phyloP scores from a whole-genome alignment of 371 early-diverging fungal species.

The Lichtheimia hyalospora region DNA sequence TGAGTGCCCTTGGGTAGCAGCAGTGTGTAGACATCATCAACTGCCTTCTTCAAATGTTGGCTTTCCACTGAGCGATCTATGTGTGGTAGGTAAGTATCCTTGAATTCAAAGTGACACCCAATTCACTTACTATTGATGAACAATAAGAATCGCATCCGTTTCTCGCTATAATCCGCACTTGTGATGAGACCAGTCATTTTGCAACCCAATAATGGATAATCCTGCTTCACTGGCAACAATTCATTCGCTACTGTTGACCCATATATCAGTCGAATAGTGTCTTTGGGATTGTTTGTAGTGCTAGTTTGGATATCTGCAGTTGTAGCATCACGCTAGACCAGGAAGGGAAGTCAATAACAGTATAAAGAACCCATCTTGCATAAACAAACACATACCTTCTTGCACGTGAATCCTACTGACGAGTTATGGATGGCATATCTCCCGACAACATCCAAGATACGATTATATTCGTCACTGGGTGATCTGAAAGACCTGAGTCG shows the following conservation, averaged over 20 bases:
- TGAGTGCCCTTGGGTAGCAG: slow-evolving; percentile 85
- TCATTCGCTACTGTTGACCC: slow-evolving; percentile 77
- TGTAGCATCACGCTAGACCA: slow-evolving; percentile 56
- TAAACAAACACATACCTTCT: slow-evolving; percentile 61
- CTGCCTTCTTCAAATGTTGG: slow-evolving; percentile 69
- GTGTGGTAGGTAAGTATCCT: background rate
- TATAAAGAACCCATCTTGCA: background rate
- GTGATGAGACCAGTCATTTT: slow-evolving; percentile 72
- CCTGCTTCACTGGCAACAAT: slow-evolving; percentile 56
- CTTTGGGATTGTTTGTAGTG: slow-evolving; percentile 54
- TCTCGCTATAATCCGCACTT: slow-evolving; percentile 82
- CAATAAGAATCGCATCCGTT: slow-evolving; percentile 77
- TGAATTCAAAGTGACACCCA: background rate
- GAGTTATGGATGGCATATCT: slow-evolving; percentile 91
- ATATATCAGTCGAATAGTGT: slow-evolving; percentile 81
- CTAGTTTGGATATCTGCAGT: slow-evolving; percentile 79
- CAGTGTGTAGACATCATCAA: slow-evolving; percentile 78
- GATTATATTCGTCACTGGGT: slow-evolving; percentile 82
- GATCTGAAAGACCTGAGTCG: slow-evolving; percentile 82
- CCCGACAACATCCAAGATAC: slow-evolving; percentile 84
- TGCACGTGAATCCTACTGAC: slow-evolving; percentile 79
- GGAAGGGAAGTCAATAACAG: too few relatives aligned
- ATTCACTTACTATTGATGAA: slow-evolving; percentile 89
- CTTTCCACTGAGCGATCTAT: slow-evolving; percentile 90
- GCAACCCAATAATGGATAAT: slow-evolving; percentile 46